phyloP scores from a whole-genome alignment of 2,329 filamentous ascomycete genomes.

The Stachybotrys echinatus region DNA sequence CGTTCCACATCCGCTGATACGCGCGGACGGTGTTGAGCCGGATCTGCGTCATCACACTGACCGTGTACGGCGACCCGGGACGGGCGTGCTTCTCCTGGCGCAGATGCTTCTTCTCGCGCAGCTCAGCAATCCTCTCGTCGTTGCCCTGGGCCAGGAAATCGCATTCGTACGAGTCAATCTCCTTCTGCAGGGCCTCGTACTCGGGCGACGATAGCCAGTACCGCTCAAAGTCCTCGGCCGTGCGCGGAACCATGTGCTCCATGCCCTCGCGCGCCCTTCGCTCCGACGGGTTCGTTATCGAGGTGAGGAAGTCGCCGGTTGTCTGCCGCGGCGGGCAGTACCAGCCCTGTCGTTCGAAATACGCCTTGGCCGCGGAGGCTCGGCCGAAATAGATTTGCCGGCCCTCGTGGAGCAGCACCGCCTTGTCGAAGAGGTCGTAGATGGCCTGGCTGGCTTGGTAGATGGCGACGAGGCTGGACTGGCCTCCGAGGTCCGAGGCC shows the following conservation, averaged over 20 bases:
- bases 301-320: slow-evolving; percentile 64
- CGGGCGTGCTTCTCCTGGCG: slow-evolving; percentile 48
- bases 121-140: slow-evolving; percentile 28
- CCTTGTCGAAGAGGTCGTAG: slow-evolving; percentile 72
- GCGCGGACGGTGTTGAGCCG: slow-evolving; percentile 44
- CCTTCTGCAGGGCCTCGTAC: slow-evolving; percentile 32
- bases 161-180: slow-evolving; percentile 46
- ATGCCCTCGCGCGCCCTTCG: slow-evolving; percentile 50
- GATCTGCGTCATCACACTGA: slow-evolving; percentile 50
- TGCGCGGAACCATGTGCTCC: slow-evolving; percentile 58
- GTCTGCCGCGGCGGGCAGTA: slow-evolving; percentile 62
- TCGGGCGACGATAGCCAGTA: slow-evolving; percentile 41
- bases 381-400: slow-evolving; percentile 73
- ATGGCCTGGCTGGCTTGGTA: slow-evolving; percentile 68
- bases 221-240: slow-evolving; percentile 61
- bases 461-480: slow-evolving; percentile 61
- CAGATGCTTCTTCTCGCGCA: slow-evolving; percentile 43
- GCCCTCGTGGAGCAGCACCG: slow-evolving; percentile 69
- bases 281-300: slow-evolving; percentile 60
- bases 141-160: slow-evolving; percentile 31
- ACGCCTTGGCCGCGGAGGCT: slow-evolving; percentile 51
- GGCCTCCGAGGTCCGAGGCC: slow-evolving; percentile 57
- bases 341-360: slow-evolving; percentile 67
- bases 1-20: slow-evolving; percentile 47
- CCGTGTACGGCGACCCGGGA: slow-evolving; percentile 51